phyloP scores from a whole-genome alignment of 352 stramenopile species.

The Globisporangium canariense region DNA sequence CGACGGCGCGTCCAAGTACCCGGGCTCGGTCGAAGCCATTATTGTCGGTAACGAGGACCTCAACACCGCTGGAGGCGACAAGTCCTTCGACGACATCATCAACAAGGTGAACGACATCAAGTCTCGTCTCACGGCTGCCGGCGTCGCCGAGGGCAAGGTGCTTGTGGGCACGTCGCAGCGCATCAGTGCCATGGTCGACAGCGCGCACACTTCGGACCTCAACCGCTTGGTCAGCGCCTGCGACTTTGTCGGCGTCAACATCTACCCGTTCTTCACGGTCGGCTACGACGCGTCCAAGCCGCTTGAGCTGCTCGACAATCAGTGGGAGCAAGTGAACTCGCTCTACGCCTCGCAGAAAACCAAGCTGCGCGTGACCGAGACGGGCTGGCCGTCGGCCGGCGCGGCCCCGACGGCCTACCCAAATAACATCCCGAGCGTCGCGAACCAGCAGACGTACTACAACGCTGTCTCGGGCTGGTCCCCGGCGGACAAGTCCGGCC shows the following conservation, averaged over 20 bases:
- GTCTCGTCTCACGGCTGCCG: conserved; percentile 18
- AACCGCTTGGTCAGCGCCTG: conserved; percentile 21
- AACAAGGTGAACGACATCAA: conserved; percentile 29
- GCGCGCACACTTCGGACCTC: conserved; percentile 30
- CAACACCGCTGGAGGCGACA: conserved; percentile 15
- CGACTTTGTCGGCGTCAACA: conserved; percentile 50
- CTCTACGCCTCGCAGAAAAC: conserved; percentile 13
- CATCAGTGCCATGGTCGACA: conserved; percentile 46
- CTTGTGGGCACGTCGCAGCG: conserved; percentile 47
- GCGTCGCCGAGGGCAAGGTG: conserved; percentile 33
- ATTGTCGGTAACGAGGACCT: conserved; percentile 54
- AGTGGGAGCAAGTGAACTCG: conserved; percentile 38
- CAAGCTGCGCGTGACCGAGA: conserved; percentile 48
- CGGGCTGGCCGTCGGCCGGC: conserved; percentile 48
- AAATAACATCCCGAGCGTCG: conserved; percentile 15
- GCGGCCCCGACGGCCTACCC: conserved; percentile 7
- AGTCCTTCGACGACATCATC: conserved; percentile 28
- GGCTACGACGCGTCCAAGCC: conserved; percentile 44
- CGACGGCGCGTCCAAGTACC: conserved; percentile 39
- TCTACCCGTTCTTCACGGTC: conserved; percentile 72
- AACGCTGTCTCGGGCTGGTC: conserved; percentile 10
- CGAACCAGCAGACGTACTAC: conserved; percentile 19
- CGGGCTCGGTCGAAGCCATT: conserved; percentile 38
- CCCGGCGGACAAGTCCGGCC: conserved; percentile 9
- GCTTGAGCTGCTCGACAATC: conserved; percentile 32